phyloP scores from a whole-genome alignment of 2,329 filamentous ascomycete genomes.

The Aspergillus viridinutans region DNA sequence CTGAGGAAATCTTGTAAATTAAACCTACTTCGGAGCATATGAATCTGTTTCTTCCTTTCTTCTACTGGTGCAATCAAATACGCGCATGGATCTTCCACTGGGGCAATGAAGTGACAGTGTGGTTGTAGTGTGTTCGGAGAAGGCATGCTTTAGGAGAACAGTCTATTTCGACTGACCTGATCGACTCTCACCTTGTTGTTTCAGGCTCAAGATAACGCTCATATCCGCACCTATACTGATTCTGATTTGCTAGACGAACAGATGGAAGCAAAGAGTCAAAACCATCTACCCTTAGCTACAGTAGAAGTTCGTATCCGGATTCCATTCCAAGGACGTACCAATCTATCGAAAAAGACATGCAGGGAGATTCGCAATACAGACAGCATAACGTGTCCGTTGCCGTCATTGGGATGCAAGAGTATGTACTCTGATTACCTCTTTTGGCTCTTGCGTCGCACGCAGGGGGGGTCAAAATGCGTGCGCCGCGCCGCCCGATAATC shows the following conservation, averaged over 20 bases:
- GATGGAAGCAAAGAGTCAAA: neutral
- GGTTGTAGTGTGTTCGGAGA: neutral
- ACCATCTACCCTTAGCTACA: neutral
- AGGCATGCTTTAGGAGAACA: neutral
- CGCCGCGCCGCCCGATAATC: neutral
- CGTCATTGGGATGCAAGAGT: neutral
- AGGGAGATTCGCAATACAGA: neutral
- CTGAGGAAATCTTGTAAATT: constrained; percentile 26
- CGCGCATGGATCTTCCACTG: neutral
- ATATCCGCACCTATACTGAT: neutral
- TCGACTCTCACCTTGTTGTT: neutral
- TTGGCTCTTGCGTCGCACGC: neutral
- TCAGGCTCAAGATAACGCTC: neutral
- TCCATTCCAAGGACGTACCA: neutral
- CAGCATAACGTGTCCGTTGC: constrained; percentile 4
- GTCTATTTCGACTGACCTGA: neutral
- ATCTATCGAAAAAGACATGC: neutral
- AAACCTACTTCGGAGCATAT: constrained; percentile 24
- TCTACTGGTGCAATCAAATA: neutral
- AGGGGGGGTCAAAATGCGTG: neutral
- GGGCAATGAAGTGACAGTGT: neutral
- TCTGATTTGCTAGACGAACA: neutral
- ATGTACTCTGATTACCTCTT: neutral
- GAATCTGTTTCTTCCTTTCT: constrained; percentile 14
- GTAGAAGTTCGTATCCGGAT: neutral